A percentile compares a stretch with the other conserved stretches of the same genome.
phyloP scores from a whole-genome alignment of 768 basidiomycete genomes.

The Tremella mesenterica region DNA sequence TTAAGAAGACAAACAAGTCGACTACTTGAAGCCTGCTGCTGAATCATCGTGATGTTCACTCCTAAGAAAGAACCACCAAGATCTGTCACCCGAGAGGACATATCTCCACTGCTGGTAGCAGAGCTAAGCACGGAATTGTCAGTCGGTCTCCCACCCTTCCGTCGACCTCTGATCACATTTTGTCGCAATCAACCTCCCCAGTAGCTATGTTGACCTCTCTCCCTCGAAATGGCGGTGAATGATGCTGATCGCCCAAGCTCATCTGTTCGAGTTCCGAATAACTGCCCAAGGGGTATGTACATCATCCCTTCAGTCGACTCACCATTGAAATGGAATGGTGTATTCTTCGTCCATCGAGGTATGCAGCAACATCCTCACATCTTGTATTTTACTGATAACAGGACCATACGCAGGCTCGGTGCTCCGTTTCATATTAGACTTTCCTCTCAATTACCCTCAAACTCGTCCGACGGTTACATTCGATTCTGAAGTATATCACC shows the following conservation, averaged over 20 bases:
- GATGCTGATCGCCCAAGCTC: conserved; percentile 11
- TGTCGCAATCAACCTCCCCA: neutral
- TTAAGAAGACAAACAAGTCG: too few species aligned
- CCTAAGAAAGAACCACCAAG: neutral
- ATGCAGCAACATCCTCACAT: neutral
- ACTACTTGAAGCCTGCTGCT: too few species aligned
- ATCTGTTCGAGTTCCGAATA: conserved; percentile 16
- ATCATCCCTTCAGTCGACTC: conserved; percentile 21
- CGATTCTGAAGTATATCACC: conserved; percentile 36
- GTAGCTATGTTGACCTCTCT: neutral
- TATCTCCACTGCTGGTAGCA: conserved; percentile 13
- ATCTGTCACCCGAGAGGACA: neutral
- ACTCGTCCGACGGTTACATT: conserved; percentile 19
- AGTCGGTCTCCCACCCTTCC: conserved; percentile 1
- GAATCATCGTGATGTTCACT: neutral
- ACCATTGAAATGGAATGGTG: conserved; percentile 26
- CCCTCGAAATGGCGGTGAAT: neutral
- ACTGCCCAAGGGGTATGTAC: conserved; percentile 34
- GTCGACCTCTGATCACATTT: neutral
- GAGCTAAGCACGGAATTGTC: conserved; percentile 24
- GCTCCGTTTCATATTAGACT: conserved; percentile 26
- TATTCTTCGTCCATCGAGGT: conserved; percentile 36
- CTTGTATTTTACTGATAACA: neutral
- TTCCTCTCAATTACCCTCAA: conserved; percentile 19
- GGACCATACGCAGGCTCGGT: conserved; percentile 34